A percentile compares a stretch with the other conserved stretches of the same genome.
Conservation (phyloP, 495 filamentous ascomycete genomes). For the Trichoderma orchidacearum region DNA sequence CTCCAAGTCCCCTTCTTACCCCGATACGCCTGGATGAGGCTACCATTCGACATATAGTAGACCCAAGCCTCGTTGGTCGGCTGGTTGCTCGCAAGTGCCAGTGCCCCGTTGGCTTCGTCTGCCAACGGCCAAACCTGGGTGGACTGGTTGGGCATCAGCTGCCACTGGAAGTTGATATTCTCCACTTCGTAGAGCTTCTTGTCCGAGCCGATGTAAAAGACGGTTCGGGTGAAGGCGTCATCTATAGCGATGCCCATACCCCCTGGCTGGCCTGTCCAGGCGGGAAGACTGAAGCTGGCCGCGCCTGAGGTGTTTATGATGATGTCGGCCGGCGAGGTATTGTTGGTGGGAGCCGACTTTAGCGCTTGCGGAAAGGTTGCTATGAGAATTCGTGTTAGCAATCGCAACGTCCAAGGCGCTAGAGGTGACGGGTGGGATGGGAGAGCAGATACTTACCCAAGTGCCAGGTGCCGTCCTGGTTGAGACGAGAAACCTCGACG, state of each 20-base stretch:
- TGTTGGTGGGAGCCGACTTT: slow-evolving; percentile 6
- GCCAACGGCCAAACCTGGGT: slow-evolving; percentile 16
- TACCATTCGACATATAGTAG: slow-evolving; percentile 19
- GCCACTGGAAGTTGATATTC: slow-evolving; percentile 15
- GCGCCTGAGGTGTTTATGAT: slow-evolving; percentile 11
- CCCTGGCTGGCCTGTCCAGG: slow-evolving; percentile 13
- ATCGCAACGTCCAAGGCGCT: neutral
- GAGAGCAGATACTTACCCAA: slow-evolving; percentile 8
- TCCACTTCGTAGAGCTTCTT: slow-evolving; percentile 11
- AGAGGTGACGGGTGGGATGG: neutral
- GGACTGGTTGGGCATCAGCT: slow-evolving; percentile 8
- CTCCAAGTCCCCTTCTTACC: slow-evolving; percentile 12
- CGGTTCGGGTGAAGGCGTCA: slow-evolving; percentile 9
- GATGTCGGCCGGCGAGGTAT: slow-evolving; percentile 9
- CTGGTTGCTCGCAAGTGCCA: slow-evolving; percentile 14
- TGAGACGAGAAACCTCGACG: slow-evolving; percentile 13
- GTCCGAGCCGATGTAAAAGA: slow-evolving; percentile 26
- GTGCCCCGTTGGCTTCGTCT: slow-evolving; percentile 16
- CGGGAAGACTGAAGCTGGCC: slow-evolving; percentile 16
- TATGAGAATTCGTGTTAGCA: slow-evolving; percentile 3
- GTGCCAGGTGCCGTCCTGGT: slow-evolving; percentile 11
- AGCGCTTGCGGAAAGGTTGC: slow-evolving; percentile 17
- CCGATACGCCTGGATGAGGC: slow-evolving; percentile 17
- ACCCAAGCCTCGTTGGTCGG: slow-evolving; percentile 11
- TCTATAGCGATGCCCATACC: slow-evolving; percentile 17